These are phyloP conservation scores for Maudiozyma humilis DNA, from an alignment of 1,139 yeast species.

Conservation along the genomic window DNA sequence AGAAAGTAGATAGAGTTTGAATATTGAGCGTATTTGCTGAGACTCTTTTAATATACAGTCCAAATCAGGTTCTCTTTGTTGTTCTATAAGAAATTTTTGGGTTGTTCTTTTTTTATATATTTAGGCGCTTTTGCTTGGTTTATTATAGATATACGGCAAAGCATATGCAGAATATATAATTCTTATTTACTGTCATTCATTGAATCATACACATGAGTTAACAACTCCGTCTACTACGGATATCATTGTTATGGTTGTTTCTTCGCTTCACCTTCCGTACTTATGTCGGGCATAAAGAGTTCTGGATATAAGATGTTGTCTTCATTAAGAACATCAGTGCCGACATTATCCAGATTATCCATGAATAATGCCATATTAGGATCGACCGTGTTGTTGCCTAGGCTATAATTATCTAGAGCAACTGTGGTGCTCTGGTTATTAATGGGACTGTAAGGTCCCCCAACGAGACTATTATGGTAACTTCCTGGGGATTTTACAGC, in stretches of 20 bases:
- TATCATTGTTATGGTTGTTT: too few relatives aligned
- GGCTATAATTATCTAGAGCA: neutral
- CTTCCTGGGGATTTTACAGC: neutral
- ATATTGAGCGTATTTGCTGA: neutral
- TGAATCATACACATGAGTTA: too few relatives aligned
- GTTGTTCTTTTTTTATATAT: too few relatives aligned
- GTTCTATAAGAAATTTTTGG: too few relatives aligned
- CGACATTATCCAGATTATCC: neutral
- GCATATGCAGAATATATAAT: too few relatives aligned
- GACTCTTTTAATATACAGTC: neutral
- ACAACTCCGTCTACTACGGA: too few relatives aligned
- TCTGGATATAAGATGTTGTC: neutral
- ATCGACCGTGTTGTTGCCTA: neutral
- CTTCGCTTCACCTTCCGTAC: too few relatives aligned
- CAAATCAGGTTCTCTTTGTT: too few relatives aligned
- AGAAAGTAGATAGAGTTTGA: neutral
- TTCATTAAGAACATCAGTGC: neutral
- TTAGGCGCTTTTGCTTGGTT: too few relatives aligned
- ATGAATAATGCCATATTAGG: neutral
- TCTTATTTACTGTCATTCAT: too few relatives aligned
- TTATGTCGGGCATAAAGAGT: neutral
- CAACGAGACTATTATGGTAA: neutral
- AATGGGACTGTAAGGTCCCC: neutral
- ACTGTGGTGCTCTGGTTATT: neutral
- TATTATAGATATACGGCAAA: too few relatives aligned